Conservation (phyloP, 1,284 basidiomycete genomes). For the Megacollybia platyphylla region DNA sequence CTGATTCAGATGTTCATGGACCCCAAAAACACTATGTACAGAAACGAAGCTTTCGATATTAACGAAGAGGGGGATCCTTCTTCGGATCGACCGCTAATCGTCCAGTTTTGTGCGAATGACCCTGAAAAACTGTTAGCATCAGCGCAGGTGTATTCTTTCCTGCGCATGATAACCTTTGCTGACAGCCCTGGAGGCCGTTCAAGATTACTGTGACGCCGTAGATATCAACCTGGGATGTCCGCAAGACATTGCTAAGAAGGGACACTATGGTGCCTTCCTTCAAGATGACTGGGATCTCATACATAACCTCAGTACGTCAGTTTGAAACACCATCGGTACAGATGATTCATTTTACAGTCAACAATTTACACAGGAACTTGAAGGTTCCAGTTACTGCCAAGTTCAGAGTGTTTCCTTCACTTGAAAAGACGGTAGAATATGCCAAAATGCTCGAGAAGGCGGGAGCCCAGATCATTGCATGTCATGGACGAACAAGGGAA, state of each 20-base stretch:
- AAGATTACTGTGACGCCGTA: conserved; percentile 35
- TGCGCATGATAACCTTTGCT: conserved; percentile 17
- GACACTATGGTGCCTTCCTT: conserved; percentile 83
- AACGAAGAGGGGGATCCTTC: conserved; percentile 55
- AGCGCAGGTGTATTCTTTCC: conserved; percentile 33
- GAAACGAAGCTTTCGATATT: conserved; percentile 57
- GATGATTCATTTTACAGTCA: conserved; percentile 37
- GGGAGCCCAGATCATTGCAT: conserved; percentile 91
- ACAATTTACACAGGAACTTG: conserved; percentile 74
- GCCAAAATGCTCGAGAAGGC: conserved; percentile 92
- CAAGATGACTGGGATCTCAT: conserved; percentile 94
- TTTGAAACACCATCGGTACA: neutral
- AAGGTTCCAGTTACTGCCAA: conserved; percentile 91
- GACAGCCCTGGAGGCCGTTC: neutral
- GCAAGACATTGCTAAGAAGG: conserved; percentile 86
- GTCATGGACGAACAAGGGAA: conserved; percentile 85
- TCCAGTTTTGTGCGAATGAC: conserved; percentile 92
- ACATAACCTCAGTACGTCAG: conserved; percentile 58
- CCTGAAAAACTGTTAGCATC: conserved; percentile 67
- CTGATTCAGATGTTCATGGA: conserved; percentile 50
- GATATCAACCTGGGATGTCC: conserved; percentile 96
- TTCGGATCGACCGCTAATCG: conserved; percentile 75
- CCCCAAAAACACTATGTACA: conserved; percentile 36
- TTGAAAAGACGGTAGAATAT: conserved; percentile 85
- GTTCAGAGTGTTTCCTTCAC: conserved; percentile 81